Evolutionary conservation across 805 yeast genomes (phyloP).

Genomic region (Metschnikowia bowlesiae): DNA sequence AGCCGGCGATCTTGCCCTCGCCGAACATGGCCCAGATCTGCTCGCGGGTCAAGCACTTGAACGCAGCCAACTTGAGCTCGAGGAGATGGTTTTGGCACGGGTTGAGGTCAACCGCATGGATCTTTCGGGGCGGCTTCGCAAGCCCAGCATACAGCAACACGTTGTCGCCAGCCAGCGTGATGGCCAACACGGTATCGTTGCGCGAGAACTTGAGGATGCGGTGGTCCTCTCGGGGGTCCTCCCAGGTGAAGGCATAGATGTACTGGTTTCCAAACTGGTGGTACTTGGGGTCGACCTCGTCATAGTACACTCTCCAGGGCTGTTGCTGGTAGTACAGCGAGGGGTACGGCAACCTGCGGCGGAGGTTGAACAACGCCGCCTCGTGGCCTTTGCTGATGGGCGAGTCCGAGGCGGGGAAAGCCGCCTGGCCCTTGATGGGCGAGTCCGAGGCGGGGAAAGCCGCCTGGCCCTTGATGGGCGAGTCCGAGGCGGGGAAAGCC

Average conservation of each 20-base stretch:
- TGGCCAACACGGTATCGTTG: constrained; percentile 72
- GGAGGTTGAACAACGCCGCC: constrained; percentile 61
- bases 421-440: no score
- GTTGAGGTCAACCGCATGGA: constrained; percentile 82
- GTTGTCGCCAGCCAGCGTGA: constrained; percentile 86
- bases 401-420: no score
- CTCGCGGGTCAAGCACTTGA: constrained; percentile 48
- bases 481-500: no score
- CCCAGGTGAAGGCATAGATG: constrained; percentile 88
- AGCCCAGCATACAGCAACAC: constrained; percentile 68
- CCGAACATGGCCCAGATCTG: constrained; percentile 78
- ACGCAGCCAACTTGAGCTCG: constrained; percentile 72
- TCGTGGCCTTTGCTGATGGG: constrained; percentile 69
- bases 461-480: no score
- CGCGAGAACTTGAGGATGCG: constrained; percentile 56
- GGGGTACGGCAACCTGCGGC: constrained; percentile 70
- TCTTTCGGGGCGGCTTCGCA: constrained; percentile 67
- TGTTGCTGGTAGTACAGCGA: constrained; percentile 75
- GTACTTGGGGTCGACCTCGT: constrained; percentile 63
- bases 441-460: no score
- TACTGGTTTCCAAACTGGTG: constrained; percentile 73
- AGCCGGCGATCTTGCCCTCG: constrained; percentile 55
- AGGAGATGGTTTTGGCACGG: constrained; percentile 79
- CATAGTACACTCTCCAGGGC: constrained; percentile 76
- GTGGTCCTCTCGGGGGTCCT: constrained; percentile 80